Conservation (phyloP, 208 protist species). For the Leishmania mexicana region DNA sequence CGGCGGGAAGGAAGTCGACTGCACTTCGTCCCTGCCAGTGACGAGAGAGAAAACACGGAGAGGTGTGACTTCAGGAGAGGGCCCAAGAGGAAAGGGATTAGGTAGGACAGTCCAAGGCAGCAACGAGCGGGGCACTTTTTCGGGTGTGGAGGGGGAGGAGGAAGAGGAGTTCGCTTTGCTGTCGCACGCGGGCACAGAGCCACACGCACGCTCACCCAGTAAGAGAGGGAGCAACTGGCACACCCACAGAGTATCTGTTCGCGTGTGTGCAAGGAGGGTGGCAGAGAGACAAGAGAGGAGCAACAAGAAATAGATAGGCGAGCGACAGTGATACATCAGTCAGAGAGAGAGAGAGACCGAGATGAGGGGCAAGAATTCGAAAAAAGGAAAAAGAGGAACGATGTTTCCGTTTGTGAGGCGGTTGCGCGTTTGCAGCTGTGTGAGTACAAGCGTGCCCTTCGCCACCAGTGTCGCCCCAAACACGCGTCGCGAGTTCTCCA, state of each 20-base stretch:
- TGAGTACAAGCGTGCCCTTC: neutral
- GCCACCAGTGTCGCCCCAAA: no score
- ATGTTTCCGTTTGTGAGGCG: neutral
- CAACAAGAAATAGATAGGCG: neutral
- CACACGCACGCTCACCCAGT: neutral
- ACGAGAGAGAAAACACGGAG: neutral
- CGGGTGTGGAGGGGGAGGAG: no score
- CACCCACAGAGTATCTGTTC: neutral
- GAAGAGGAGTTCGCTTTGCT: neutral
- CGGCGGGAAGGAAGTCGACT: neutral
- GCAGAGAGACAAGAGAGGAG: neutral
- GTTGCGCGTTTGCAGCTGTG: neutral
- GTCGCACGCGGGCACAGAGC: neutral
- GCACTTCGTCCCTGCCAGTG: neutral
- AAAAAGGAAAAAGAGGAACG: neutral
- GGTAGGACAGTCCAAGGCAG: neutral
- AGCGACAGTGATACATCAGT: neutral
- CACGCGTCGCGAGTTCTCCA: neutral
- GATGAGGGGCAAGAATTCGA: neutral
- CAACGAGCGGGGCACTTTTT: neutral
- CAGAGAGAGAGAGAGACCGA: neutral
- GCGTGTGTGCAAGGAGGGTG: neutral
- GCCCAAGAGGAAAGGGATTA: neutral
- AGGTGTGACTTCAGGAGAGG: neutral
- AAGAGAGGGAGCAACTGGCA: neutral